Evolutionary conservation across 768 basidiomycete genomes (phyloP).

Genomic region (Leccinum subgranulosum): DNA sequence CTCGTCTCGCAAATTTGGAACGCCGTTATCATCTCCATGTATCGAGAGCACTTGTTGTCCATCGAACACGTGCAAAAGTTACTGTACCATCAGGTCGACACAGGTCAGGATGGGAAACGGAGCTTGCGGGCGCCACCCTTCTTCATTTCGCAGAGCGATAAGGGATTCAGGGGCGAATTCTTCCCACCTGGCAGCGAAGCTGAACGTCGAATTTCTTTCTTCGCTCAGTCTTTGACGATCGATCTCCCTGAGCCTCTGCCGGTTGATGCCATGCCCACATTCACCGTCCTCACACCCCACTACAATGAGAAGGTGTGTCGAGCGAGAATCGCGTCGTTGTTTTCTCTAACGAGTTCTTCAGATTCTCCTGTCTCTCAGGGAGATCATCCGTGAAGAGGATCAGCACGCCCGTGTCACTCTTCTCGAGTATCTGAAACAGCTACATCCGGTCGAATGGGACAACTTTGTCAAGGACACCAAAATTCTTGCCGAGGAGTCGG

Average conservation of each 20-base stretch:
- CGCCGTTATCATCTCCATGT: slow-evolving; percentile 99
- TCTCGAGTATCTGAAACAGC: slow-evolving; percentile 96
- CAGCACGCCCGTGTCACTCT: slow-evolving; percentile 96
- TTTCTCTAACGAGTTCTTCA: slow-evolving; percentile 26
- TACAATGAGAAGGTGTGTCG: slow-evolving; percentile 89
- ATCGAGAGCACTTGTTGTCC: slow-evolving; percentile 96
- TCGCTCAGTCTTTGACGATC: slow-evolving; percentile 97
- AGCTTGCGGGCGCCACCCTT: slow-evolving; percentile 94
- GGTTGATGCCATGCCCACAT: slow-evolving; percentile 99
- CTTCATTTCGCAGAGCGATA: slow-evolving; percentile 95
- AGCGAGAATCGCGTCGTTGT: neutral
- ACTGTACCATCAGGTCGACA: slow-evolving; percentile 94
- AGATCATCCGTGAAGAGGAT: slow-evolving; percentile 98
- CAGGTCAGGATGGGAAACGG: slow-evolving; percentile 77
- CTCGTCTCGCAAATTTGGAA: slow-evolving; percentile 99
- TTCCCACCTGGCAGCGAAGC: slow-evolving; percentile 96
- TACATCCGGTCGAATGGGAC: slow-evolving; percentile 98
- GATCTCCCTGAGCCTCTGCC: slow-evolving; percentile 89
- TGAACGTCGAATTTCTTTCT: slow-evolving; percentile 97
- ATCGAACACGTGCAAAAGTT: slow-evolving; percentile 99
- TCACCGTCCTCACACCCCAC: slow-evolving; percentile 97
- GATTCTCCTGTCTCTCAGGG: slow-evolving; percentile 93
- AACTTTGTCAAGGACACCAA: slow-evolving; percentile 99
- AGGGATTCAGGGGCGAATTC: slow-evolving; percentile 80
- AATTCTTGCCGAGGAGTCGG: slow-evolving; percentile 95